A percentile compares a stretch with the other conserved stretches of the same genome.
Evolutionary conservation across 2,329 filamentous ascomycete genomes (phyloP).

Genomic region (Calonectria multiphialidica): DNA sequence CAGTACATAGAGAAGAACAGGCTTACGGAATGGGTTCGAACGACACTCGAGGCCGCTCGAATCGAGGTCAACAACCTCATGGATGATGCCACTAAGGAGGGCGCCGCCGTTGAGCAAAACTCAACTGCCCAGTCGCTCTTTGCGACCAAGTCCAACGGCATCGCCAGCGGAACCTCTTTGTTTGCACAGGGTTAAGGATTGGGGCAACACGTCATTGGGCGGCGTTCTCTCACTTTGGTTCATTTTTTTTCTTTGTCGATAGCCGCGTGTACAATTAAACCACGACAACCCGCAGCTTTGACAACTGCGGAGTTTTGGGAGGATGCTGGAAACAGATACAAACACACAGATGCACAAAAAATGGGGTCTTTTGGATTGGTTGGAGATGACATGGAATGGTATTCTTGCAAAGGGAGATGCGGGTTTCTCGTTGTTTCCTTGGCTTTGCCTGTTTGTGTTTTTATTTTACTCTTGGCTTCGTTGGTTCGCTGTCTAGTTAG

Average conservation of each 20-base stretch:
- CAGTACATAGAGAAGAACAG: slow-evolving; percentile 75
- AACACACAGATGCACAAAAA: slow-evolving; percentile 24
- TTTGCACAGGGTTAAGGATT: slow-evolving; percentile 22
- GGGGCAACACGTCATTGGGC: slow-evolving; percentile 17
- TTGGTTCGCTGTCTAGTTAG: slow-evolving; percentile 3
- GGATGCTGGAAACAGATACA: slow-evolving; percentile 18
- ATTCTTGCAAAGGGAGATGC: slow-evolving; percentile 9
- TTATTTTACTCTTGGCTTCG: not conserved
- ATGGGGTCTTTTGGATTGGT: slow-evolving; percentile 32
- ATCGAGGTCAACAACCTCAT: slow-evolving; percentile 47
- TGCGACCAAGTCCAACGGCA: slow-evolving; percentile 22
- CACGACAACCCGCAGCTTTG: not conserved
- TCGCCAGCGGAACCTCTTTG: slow-evolving; percentile 17
- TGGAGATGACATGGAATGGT: slow-evolving; percentile 23
- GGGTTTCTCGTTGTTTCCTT: not conserved
- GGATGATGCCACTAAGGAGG: slow-evolving; percentile 46
- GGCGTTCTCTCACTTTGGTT: slow-evolving; percentile 23
- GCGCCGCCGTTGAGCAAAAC: slow-evolving; percentile 15
- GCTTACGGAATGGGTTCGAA: slow-evolving; percentile 75
- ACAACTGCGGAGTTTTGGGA: not conserved
- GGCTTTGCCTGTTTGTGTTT: slow-evolving; percentile 19
- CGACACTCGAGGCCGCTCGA: slow-evolving; percentile 53
- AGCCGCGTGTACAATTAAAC: slow-evolving; percentile 29
- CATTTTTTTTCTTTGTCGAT: slow-evolving; percentile 20
- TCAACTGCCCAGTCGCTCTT: slow-evolving; percentile 36